Conservation (phyloP, 805 yeast genomes). For the Suhomyces kilbournensis region DNA sequence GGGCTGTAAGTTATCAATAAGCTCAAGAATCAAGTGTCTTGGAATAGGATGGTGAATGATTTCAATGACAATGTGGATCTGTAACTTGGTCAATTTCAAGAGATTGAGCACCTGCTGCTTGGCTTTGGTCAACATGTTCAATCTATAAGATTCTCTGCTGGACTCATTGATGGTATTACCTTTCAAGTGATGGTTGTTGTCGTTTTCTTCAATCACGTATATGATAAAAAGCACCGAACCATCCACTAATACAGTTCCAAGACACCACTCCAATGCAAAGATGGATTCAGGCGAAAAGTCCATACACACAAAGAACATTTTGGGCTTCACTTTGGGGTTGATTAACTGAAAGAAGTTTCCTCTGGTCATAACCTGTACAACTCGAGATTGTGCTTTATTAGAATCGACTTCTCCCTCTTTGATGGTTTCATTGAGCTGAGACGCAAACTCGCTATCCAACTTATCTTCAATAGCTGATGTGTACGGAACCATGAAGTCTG, state of each 20-base stretch:
- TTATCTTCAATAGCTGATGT: slow-evolving; percentile 67
- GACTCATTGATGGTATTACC: slow-evolving; percentile 36
- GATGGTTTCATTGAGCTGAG: slow-evolving; percentile 49
- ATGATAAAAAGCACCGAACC: slow-evolving; percentile 79
- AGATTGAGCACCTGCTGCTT: slow-evolving; percentile 46
- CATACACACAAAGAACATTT: slow-evolving; percentile 71
- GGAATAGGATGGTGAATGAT: slow-evolving; percentile 76
- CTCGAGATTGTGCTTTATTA: slow-evolving; percentile 51
- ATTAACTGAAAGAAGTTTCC: slow-evolving; percentile 59
- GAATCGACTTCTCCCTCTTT: slow-evolving; percentile 55
- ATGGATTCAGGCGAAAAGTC: slow-evolving; percentile 81
- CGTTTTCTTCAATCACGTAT: slow-evolving; percentile 52
- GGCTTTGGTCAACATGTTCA: slow-evolving; percentile 41
- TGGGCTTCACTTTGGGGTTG: slow-evolving; percentile 43
- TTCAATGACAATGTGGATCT: slow-evolving; percentile 70
- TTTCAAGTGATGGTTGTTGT: slow-evolving; percentile 40
- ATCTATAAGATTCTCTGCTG: slow-evolving; percentile 33
- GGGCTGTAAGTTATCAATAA: slow-evolving; percentile 69
- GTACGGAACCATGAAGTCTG: slow-evolving; percentile 54
- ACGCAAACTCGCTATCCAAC: slow-evolving; percentile 59
- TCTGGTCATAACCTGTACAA: slow-evolving; percentile 66
- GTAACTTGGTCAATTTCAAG: slow-evolving; percentile 63
- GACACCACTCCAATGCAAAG: slow-evolving; percentile 83
- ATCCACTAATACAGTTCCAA: slow-evolving; percentile 80
- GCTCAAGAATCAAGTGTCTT: slow-evolving; percentile 63